Evolutionary conservation across 1,284 basidiomycete genomes (phyloP).

Genomic region (Rhodotorula sp.): DNA sequence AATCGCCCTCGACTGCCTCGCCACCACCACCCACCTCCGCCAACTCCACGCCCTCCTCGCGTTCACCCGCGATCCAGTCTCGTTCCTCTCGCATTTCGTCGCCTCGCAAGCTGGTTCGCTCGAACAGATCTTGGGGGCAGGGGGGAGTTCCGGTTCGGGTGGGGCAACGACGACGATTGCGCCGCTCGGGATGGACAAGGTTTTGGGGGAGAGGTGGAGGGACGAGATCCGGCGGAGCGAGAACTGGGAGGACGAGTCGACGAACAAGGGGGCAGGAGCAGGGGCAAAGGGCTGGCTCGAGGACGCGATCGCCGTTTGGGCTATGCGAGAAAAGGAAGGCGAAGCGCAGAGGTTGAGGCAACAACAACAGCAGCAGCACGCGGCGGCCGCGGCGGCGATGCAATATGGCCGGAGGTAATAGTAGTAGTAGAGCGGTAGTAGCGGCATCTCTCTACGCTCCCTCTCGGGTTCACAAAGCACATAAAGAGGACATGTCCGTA

Average conservation of each 20-base stretch:
- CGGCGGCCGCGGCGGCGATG: background rate
- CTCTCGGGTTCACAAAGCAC: no score
- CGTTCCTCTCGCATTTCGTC: constrained; percentile 84
- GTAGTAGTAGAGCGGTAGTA: background rate
- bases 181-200: background rate
- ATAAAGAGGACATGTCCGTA: no score
- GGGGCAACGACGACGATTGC: background rate
- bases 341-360: background rate
- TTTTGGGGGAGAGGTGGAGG: constrained; percentile 14
- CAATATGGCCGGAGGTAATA: constrained; percentile 16
- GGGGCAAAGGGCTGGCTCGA: constrained; percentile 17
- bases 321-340: constrained; percentile 13
- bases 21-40: constrained; percentile 54
- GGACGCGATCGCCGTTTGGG: constrained; percentile 31
- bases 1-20: constrained; percentile 45
- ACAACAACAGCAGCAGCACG: background rate
- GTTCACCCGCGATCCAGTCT: constrained; percentile 74
- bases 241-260: constrained; percentile 2
- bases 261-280: no score
- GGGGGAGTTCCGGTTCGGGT: background rate
- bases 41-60: constrained; percentile 75
- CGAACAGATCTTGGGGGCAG: constrained; percentile 64
- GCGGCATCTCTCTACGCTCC: no score
- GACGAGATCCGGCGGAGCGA: constrained; percentile 21
- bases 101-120: constrained; percentile 87